Conservation (phyloP, 1,139 yeast species). For the Candida sp. region DNA sequence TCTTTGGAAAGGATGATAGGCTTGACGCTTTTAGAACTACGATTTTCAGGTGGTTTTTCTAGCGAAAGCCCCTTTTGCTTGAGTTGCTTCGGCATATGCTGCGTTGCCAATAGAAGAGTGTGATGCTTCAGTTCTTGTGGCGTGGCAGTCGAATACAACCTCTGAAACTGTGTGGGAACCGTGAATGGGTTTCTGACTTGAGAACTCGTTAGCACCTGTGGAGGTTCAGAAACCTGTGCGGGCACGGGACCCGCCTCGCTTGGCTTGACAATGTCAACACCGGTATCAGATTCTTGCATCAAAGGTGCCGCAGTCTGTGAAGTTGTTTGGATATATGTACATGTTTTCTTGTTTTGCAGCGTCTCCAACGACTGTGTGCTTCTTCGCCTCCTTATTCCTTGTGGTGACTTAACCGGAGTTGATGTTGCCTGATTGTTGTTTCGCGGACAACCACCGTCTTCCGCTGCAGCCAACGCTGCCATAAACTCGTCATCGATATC, state of each 20-base stretch:
- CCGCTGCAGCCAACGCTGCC: conserved; percentile 5
- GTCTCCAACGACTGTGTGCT: not conserved
- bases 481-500: conserved; percentile 7
- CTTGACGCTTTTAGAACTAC: conserved; percentile 27
- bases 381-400: not conserved
- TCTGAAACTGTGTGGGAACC: conserved; percentile 5
- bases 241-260: not conserved
- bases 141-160: conserved; percentile 2
- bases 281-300: not conserved
- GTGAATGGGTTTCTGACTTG: conserved; percentile 7
- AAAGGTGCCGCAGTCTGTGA: not conserved
- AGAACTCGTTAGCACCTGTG: not conserved
- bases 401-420: conserved; percentile 2
- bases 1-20: conserved; percentile 45
- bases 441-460: not conserved
- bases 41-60: not conserved
- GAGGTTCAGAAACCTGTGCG: not conserved
- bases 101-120: not conserved
- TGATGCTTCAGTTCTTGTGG: not conserved
- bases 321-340: conserved; percentile 7
- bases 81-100: not conserved
- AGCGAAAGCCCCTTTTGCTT: not conserved
- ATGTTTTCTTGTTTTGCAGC: conserved; percentile 1
- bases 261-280: not conserved
- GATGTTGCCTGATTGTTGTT: not conserved